Conservation (phyloP, 2,329 filamentous ascomycete genomes). For the Drechslerella stenobrocha region DNA sequence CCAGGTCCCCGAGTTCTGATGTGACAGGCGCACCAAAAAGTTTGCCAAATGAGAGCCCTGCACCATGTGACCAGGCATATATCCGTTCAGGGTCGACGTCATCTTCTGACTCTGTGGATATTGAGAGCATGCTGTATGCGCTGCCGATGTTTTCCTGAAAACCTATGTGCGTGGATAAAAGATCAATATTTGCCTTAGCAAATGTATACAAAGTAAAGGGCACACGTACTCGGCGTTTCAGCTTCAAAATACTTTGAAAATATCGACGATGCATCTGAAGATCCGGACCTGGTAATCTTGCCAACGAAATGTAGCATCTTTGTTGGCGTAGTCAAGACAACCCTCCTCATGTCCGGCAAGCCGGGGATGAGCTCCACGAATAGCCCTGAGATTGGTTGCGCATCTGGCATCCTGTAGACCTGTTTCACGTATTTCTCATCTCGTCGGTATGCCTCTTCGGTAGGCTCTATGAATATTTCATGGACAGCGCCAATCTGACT, state of each 20-base stretch:
- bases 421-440: slow-evolving; percentile 90
- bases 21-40: slow-evolving; percentile 67
- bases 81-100: slow-evolving; percentile 68
- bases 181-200: background rate
- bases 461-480: slow-evolving; percentile 91
- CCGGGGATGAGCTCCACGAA: slow-evolving; percentile 76
- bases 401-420: slow-evolving; percentile 79
- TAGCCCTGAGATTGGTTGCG: slow-evolving; percentile 74
- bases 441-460: slow-evolving; percentile 89
- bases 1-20: slow-evolving; percentile 69
- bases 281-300: slow-evolving; percentile 69
- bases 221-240: slow-evolving; percentile 60
- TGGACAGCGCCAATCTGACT: slow-evolving; percentile 93
- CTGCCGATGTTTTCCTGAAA: slow-evolving; percentile 51
- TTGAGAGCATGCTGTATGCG: slow-evolving; percentile 51
- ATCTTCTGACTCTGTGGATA: slow-evolving; percentile 56
- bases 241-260: slow-evolving; percentile 86
- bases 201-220: background rate
- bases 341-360: slow-evolving; percentile 71
- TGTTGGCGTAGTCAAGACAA: slow-evolving; percentile 77
- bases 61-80: slow-evolving; percentile 87
- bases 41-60: slow-evolving; percentile 85
- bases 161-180: slow-evolving; percentile 10
- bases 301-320: slow-evolving; percentile 80
- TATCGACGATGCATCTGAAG: slow-evolving; percentile 80